Percentiles rank a stretch among this genome's conserved stretches.
These are phyloP conservation scores for Diutina sp. DNA, from an alignment of 1,139 yeast genomes.

Conservation along the genomic window DNA sequence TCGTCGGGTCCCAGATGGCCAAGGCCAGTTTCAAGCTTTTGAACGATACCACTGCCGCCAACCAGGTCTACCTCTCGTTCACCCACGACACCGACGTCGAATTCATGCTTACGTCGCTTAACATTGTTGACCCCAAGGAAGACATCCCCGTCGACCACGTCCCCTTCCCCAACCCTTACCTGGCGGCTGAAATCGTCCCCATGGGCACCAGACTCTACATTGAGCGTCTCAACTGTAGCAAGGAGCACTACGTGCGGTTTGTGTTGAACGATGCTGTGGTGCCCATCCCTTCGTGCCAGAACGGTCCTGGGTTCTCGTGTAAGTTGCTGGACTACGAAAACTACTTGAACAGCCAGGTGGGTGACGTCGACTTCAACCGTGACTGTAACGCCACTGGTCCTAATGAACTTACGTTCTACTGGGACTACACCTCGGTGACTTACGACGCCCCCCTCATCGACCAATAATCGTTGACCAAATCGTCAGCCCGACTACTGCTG, in stretches of 20 bases:
- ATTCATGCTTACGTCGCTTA: neutral
- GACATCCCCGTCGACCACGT: neutral
- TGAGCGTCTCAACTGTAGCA: neutral
- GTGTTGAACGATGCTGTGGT: conserved; percentile 2
- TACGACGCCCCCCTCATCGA: neutral
- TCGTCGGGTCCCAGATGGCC: conserved; percentile 34
- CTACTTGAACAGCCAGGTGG: neutral
- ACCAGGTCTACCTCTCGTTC: conserved; percentile 1
- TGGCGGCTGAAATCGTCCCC: neutral
- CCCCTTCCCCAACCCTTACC: neutral
- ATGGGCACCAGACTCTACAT: conserved; percentile 2
- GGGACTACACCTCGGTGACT: neutral
- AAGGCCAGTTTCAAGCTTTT: conserved; percentile 36
- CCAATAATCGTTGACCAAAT: neutral
- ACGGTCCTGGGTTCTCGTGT: conserved; percentile 3
- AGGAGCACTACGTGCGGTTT: conserved; percentile 1
- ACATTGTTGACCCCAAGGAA: neutral
- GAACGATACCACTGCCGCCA: conserved; percentile 10
- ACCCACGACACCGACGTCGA: conserved; percentile 3
- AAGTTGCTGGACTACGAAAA: neutral
- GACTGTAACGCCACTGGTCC: neutral
- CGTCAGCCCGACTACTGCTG: too few relatives aligned
- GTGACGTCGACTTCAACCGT: neutral
- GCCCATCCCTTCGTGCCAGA: neutral
- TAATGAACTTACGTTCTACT: conserved; percentile 1